These are phyloP conservation scores for Babesia gibsoni DNA, from an alignment of 169 alveolate species.

Conservation along the genomic window DNA sequence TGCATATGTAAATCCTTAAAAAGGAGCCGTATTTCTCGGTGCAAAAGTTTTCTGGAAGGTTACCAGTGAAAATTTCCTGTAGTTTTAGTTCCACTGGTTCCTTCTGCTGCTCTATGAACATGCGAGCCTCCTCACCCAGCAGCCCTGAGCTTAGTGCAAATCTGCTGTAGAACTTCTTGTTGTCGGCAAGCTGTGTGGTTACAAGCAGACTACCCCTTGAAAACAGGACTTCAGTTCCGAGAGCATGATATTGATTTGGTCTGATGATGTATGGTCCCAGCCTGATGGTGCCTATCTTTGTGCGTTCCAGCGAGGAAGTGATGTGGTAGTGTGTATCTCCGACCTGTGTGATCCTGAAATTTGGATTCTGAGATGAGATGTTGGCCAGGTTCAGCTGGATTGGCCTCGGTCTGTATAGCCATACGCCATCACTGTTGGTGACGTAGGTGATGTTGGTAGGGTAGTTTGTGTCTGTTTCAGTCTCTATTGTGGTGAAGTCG, in stretches of 20 bases:
- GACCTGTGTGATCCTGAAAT: slow-evolving; percentile 5
- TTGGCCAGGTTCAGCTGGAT: slow-evolving; percentile 3
- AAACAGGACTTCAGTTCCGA: not conserved
- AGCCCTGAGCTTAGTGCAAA: not conserved
- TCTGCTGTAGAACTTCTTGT: not conserved
- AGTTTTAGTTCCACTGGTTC: slow-evolving; percentile 6
- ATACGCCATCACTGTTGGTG: slow-evolving; percentile 10
- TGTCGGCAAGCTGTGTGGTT: not conserved
- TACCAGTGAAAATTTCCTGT: not conserved
- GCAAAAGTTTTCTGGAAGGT: slow-evolving; percentile 13
- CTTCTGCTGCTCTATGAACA: slow-evolving; percentile 32
- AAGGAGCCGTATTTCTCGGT: slow-evolving; percentile 14
- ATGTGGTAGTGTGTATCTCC: not conserved
- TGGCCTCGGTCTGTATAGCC: slow-evolving; percentile 18
- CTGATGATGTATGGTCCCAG: not conserved
- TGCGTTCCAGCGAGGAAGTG: not conserved
- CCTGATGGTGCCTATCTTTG: slow-evolving; percentile 35
- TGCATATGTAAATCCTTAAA: slow-evolving; percentile 23
- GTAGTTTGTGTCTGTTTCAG: not conserved
- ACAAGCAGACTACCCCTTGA: not conserved
- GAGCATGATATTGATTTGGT: not conserved
- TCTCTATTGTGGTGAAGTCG: slow-evolving; percentile 17
- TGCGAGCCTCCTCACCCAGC: not conserved
- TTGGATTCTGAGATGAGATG: not conserved
- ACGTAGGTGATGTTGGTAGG: slow-evolving; percentile 9